Evolutionary conservation across 2,329 filamentous ascomycete species (phyloP).

Genomic region (Sphaerostilbella broomeana): DNA sequence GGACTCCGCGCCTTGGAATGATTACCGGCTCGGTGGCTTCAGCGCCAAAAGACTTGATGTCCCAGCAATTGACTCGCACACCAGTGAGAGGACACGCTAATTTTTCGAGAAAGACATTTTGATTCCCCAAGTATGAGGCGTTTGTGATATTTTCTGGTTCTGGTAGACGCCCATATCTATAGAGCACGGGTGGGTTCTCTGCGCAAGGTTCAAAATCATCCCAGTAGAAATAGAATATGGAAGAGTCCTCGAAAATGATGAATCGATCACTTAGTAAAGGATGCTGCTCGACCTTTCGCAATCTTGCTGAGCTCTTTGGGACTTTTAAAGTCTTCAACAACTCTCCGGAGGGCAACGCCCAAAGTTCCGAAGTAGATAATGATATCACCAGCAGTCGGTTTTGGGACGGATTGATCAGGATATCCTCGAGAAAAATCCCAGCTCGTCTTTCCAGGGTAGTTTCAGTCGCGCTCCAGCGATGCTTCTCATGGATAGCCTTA

Average conservation of each 20-base stretch:
- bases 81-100: background rate
- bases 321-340: background rate
- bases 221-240: slow-evolving; percentile 1
- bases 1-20: slow-evolving; percentile 1
- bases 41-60: background rate
- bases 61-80: slow-evolving; percentile 3
- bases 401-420: slow-evolving; percentile 1
- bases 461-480: background rate
- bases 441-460: background rate
- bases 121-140: background rate
- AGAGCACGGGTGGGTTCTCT: background rate
- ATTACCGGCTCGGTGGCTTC: background rate
- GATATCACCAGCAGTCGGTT: slow-evolving; percentile 1
- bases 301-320: background rate
- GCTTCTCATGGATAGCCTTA: background rate
- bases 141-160: background rate
- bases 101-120: background rate
- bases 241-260: slow-evolving; percentile 2
- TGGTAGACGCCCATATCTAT: background rate
- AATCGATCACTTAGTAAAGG: slow-evolving; percentile 1
- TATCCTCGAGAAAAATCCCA: background rate
- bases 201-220: background rate
- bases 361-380: background rate
- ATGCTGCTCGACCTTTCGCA: background rate
- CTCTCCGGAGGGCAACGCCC: background rate